Base-by-base conservation (phyloP, 2,329 filamentous ascomycete species). In the Allantophomopsis lycopodina region DNA sequence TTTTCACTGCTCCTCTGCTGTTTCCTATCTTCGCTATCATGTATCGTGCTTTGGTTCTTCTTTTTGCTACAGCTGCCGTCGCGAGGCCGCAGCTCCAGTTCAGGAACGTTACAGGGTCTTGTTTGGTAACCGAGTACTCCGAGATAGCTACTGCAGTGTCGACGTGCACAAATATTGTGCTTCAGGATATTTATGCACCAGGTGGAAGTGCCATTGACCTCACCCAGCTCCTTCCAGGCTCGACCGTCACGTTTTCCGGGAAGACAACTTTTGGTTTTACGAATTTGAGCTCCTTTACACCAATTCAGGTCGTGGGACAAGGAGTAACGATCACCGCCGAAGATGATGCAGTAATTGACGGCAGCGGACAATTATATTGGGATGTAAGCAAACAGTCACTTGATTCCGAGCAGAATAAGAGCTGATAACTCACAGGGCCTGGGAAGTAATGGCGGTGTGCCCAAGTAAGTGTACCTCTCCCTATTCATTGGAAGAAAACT, bases 171-270 rank as follows among this genome's bases (percentile, higher is more conserved):
- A 61, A 59, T 35, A 76, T 79, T 43, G 57, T 64, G 10, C 58
- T 79, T n/a, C 62, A 62, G 43, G 61, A 64, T 44, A 66, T 79
- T 33, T 56, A 56, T n/a, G 73, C 76, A 10, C 75, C 75, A 3
- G 63, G 70, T 2, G 70, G 69, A 18, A 59, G 60, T 20, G 75
- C 70, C 5, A 65, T 80, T 2, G 69, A 78, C 49, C 53, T 79
- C 37, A 68, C 71, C 7, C 59, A 62, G 23, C 58, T 77, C 35
- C 61, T 64, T 13, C 53, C 59, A 15, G 67, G 66, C 44, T 70
- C 72, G 12, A 64, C 53, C 18, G 63, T 81, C 44, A 74, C 69
- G 43, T 83, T 83, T 57, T 59, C 71, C 39, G 79, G 79, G 18
- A 71, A 62, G 11, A 83, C 77, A 11, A 51, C 52, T 3, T 54